These are phyloP conservation scores for Boletus sp. DNA, from an alignment of 1,284 basidiomycete genomes.

Conservation along the genomic window DNA sequence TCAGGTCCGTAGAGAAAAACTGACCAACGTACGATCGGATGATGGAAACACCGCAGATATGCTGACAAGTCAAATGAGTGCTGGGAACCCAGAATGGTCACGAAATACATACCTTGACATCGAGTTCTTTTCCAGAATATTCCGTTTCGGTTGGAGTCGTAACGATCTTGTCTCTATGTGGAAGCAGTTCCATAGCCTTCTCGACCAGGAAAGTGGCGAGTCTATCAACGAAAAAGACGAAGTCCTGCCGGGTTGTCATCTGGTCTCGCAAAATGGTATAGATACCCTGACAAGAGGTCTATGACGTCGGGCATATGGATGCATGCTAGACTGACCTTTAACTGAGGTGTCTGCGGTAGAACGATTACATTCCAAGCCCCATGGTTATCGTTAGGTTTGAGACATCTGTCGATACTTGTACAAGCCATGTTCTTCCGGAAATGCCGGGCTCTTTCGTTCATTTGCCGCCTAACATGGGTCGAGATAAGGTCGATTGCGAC, in stretches of 20 bases:
- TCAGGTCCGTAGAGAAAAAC: conserved; percentile 3
- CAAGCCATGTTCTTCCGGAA: conserved; percentile 72
- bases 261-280: conserved; percentile 81
- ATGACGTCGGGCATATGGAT: conserved; percentile 42
- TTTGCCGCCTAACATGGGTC: conserved; percentile 84
- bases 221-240: conserved; percentile 86
- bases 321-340: conserved; percentile 50
- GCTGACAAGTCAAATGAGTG: conserved; percentile 27
- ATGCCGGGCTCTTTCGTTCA: conserved; percentile 70
- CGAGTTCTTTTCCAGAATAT: conserved; percentile 61
- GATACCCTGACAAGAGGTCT: conserved; percentile 60
- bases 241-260: conserved; percentile 73
- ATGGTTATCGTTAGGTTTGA: conserved; percentile 33
- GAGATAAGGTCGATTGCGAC: conserved; percentile 94
- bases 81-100: background rate
- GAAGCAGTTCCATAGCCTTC: conserved; percentile 77
- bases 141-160: conserved; percentile 63
- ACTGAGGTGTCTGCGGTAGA: conserved; percentile 77
- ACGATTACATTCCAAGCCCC: conserved; percentile 59
- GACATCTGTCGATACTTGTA: conserved; percentile 34
- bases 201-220: conserved; percentile 85
- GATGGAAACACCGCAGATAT: conserved; percentile 81
- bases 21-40: conserved; percentile 62
- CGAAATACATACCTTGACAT: conserved; percentile 43
- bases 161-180: conserved; percentile 62